Conservation (phyloP, 257 asterid species). For the Jacaranda copaia region DNA sequence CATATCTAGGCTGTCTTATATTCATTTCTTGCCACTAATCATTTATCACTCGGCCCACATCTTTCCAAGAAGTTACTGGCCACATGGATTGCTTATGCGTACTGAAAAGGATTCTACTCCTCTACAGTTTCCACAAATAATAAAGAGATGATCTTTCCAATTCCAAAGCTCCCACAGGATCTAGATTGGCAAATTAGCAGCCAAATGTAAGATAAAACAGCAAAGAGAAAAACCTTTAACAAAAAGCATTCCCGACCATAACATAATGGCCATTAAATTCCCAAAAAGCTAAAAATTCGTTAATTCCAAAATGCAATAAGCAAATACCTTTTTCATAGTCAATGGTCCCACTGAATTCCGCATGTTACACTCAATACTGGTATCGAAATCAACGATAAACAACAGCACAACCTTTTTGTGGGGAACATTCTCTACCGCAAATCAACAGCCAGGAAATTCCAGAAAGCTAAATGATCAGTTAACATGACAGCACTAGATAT, state of each 20-base stretch:
- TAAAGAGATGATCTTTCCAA: background rate
- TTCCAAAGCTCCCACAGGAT: background rate
- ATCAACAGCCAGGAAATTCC: background rate
- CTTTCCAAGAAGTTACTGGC: conserved; percentile 12
- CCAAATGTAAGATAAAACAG: background rate
- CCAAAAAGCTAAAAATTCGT: background rate
- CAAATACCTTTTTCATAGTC: background rate
- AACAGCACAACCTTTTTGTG: background rate
- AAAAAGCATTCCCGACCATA: background rate
- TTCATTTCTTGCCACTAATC: background rate
- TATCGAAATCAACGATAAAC: conserved; percentile 1
- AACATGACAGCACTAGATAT: background rate
- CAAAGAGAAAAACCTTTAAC: background rate
- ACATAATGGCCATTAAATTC: background rate
- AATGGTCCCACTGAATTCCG: conserved; percentile 18
- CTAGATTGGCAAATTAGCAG: background rate
- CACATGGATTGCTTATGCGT: background rate
- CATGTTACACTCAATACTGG: conserved; percentile 16
- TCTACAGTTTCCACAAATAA: background rate
- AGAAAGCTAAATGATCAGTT: background rate
- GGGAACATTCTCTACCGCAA: conserved; percentile 4
- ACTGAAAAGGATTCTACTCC: background rate
- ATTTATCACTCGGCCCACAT: conserved; percentile 24
- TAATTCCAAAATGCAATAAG: conserved; percentile 1
- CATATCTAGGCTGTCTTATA: conserved; percentile 1